A percentile compares a stretch with the other conserved stretches of the same genome.
phyloP scores from a whole-genome alignment of 768 basidiomycete genomes.

The Naganishia vishniacii region DNA sequence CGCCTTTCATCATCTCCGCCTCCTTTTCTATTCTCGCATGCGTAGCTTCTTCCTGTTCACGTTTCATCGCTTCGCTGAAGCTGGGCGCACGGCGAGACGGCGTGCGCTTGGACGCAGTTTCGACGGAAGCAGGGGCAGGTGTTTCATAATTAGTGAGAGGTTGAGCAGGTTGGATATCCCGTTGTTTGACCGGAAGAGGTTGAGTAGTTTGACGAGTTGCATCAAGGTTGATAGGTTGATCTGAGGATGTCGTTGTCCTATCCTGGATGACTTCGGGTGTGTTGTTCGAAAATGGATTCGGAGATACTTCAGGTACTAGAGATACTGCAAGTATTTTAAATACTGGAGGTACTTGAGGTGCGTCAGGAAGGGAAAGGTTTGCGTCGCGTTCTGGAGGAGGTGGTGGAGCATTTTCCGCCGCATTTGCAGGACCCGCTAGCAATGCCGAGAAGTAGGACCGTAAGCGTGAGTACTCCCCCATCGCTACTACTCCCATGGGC shows the following conservation, averaged over 20 bases:
- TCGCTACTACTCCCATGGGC: too few species aligned
- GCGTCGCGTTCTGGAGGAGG: neutral
- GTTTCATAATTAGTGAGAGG: neutral
- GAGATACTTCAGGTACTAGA: neutral
- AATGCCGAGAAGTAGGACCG: too few species aligned
- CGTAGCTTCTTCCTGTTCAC: neutral
- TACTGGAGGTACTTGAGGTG: conserved; percentile 7
- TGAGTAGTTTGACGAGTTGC: conserved; percentile 3
- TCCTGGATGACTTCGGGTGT: too few species aligned
- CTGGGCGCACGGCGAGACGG: neutral
- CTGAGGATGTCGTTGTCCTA: neutral
- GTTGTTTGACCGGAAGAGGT: neutral
- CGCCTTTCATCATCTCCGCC: neutral
- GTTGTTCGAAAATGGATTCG: neutral
- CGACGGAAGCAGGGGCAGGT: neutral
- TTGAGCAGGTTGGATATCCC: neutral
- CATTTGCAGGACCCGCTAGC: too few species aligned
- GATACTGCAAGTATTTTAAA: neutral
- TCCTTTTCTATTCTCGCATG: too few species aligned
- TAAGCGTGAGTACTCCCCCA: too few species aligned
- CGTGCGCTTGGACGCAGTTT: neutral
- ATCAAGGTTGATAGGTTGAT: neutral
- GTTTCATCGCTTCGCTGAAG: conserved; percentile 3
- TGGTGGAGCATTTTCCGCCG: neutral
- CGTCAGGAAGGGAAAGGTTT: neutral